These are phyloP conservation scores for Mycena rebaudengoi DNA, from an alignment of 768 basidiomycete species.

Conservation along the genomic window DNA sequence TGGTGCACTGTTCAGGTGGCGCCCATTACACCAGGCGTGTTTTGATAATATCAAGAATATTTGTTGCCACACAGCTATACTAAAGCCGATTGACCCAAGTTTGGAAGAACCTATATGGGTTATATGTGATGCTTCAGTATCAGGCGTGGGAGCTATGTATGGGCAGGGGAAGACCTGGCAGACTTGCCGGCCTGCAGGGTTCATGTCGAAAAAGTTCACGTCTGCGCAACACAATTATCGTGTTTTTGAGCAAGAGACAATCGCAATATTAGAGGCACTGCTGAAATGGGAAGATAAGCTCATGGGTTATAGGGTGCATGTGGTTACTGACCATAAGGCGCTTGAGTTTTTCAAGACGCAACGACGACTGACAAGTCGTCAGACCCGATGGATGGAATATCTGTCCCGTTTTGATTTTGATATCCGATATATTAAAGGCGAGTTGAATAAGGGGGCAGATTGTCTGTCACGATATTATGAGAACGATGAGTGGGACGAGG, in stretches of 20 bases:
- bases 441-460: slow-evolving; percentile 38
- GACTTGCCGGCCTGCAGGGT: slow-evolving; percentile 33
- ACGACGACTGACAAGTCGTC: slow-evolving; percentile 18
- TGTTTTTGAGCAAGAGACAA: slow-evolving; percentile 33
- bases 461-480: slow-evolving; percentile 41
- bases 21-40: slow-evolving; percentile 30
- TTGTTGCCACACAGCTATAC: slow-evolving; percentile 30
- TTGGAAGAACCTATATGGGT: slow-evolving; percentile 36
- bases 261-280: slow-evolving; percentile 34
- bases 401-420: slow-evolving; percentile 36
- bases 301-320: slow-evolving; percentile 32
- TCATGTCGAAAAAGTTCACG: slow-evolving; percentile 39
- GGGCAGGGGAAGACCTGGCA: slow-evolving; percentile 38
- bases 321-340: slow-evolving; percentile 32
- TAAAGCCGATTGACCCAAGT: slow-evolving; percentile 31
- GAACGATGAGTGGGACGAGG: slow-evolving; percentile 28
- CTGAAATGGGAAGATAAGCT: slow-evolving; percentile 44
- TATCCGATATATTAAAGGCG: slow-evolving; percentile 36
- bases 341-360: slow-evolving; percentile 39
- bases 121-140: slow-evolving; percentile 35
- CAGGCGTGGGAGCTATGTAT: slow-evolving; percentile 36
- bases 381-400: slow-evolving; percentile 41
- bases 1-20: slow-evolving; percentile 37
- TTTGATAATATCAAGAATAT: slow-evolving; percentile 34
- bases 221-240: slow-evolving; percentile 38